Percentiles rank a stretch among this genome's conserved stretches.
phyloP scores from a whole-genome alignment of 179 eudicot genomes.

The Beta macrorhiza region DNA sequence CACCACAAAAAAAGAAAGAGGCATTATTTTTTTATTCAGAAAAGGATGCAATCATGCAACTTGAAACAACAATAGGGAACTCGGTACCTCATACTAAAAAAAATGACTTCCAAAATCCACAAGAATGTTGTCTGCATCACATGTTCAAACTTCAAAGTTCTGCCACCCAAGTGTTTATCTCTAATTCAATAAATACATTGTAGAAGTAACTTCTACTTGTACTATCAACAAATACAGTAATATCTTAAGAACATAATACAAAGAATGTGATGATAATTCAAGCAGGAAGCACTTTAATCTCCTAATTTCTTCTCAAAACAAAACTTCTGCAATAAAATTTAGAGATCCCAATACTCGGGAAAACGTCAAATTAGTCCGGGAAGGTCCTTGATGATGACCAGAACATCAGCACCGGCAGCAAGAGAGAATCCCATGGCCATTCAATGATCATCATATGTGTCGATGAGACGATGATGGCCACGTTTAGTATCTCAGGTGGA shows the following conservation, averaged over 20 bases:
- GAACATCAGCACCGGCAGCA: slow-evolving; percentile 89
- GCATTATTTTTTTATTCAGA: neutral
- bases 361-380: slow-evolving; percentile 94
- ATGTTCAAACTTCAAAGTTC: neutral
- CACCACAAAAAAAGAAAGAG: neutral
- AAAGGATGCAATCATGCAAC: neutral
- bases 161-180: slow-evolving; percentile 4
- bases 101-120: slow-evolving; percentile 1
- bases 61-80: neutral
- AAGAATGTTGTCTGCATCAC: neutral
- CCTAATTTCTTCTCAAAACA: neutral
- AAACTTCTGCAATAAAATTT: too few species aligned
- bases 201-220: neutral
- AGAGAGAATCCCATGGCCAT: slow-evolving; percentile 99
- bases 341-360: slow-evolving; percentile 7
- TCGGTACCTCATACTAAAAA: too few species aligned
- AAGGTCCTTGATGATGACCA: slow-evolving; percentile 90
- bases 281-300: slow-evolving; percentile 4
- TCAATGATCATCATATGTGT: slow-evolving; percentile 93
- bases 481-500: slow-evolving; percentile 84
- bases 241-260: slow-evolving; percentile 30
- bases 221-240: neutral
- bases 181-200: slow-evolving; percentile 15
- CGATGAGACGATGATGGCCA: slow-evolving; percentile 55
- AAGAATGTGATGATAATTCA: slow-evolving; percentile 2